Evolutionary conservation across 108 stramenopile species (phyloP).

Genomic region (Cylindrotheca fusiformis): DNA sequence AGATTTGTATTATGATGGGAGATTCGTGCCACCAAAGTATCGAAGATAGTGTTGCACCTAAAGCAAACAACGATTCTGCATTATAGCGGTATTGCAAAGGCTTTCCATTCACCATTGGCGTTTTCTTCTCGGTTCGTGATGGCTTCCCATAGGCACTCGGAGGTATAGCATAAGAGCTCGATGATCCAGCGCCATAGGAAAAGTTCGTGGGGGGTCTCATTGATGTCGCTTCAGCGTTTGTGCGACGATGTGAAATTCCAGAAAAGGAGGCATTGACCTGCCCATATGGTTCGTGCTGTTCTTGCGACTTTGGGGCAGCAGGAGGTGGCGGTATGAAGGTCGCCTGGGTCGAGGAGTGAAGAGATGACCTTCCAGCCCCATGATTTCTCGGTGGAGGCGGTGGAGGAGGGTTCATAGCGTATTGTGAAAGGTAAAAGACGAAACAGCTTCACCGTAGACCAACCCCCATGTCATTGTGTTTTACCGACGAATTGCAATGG

Average conservation of each 20-base stretch:
- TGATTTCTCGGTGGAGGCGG: background rate
- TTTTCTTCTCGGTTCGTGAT: background rate
- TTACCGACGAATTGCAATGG: too few species aligned
- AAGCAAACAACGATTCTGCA: conserved; percentile 29
- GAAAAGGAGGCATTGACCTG: background rate
- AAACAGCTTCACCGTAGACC: too few species aligned
- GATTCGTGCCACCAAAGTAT: conserved; percentile 55
- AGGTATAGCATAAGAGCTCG: background rate
- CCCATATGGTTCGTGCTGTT: background rate
- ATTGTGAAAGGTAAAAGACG: too few species aligned
- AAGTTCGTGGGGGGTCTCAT: background rate
- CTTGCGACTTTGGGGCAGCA: background rate
- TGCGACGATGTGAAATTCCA: background rate
- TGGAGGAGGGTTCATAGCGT: too few species aligned
- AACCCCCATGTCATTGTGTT: too few species aligned
- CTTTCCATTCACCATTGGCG: background rate
- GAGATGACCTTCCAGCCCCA: background rate
- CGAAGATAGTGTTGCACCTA: conserved; percentile 49
- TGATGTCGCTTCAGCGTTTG: background rate
- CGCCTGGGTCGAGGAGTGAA: background rate
- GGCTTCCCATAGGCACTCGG: conserved; percentile 2
- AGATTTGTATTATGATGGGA: conserved; percentile 38
- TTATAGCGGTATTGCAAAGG: conserved; percentile 30
- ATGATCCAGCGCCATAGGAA: background rate
- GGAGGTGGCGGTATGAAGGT: background rate